Evolutionary conservation across 2,329 filamentous ascomycete genomes (phyloP).

Genomic region (Dendryphion nanum): DNA sequence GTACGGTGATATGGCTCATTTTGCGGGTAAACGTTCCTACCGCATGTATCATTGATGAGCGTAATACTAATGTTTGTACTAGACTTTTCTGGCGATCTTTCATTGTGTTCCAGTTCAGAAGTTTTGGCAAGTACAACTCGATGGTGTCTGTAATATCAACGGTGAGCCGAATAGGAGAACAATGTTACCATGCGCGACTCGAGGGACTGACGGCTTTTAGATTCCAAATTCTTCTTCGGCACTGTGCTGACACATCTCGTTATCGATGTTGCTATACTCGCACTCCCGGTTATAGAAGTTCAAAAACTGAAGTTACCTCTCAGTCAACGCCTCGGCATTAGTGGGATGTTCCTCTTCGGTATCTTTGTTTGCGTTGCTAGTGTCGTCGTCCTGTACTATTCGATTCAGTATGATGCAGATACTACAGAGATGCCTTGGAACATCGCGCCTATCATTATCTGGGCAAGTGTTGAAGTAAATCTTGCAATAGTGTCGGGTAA

Average conservation of each 20-base stretch:
- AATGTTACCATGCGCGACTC: conserved; percentile 11
- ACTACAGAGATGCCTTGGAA: conserved; percentile 11
- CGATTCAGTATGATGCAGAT: conserved; percentile 4
- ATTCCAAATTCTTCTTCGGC: conserved; percentile 34
- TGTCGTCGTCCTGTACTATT: conserved; percentile 10
- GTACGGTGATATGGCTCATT: conserved; percentile 10
- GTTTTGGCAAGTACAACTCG: conserved; percentile 31
- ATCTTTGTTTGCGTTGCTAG: conserved; percentile 13
- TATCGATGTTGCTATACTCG: conserved; percentile 33
- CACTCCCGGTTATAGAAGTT: conserved; percentile 32
- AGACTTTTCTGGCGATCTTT: conserved; percentile 33
- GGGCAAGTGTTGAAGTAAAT: conserved; percentile 15
- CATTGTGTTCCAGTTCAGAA: conserved; percentile 35
- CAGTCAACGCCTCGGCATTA: conserved; percentile 29
- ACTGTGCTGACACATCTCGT: conserved; percentile 31
- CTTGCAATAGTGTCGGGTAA: conserved; percentile 14
- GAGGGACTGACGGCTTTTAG: not conserved
- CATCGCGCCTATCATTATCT: conserved; percentile 12
- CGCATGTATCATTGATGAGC: not conserved
- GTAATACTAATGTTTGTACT: not conserved
- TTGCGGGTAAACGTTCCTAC: conserved; percentile 7
- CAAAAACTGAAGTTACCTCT: conserved; percentile 24
- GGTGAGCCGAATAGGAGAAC: conserved; percentile 22
- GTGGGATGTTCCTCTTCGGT: conserved; percentile 53
- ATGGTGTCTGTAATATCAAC: conserved; percentile 27